A percentile compares a stretch with the other conserved stretches of the same genome.
Evolutionary conservation across 257 asterid genomes (phyloP).

Genomic region (Petrea volubilis): DNA sequence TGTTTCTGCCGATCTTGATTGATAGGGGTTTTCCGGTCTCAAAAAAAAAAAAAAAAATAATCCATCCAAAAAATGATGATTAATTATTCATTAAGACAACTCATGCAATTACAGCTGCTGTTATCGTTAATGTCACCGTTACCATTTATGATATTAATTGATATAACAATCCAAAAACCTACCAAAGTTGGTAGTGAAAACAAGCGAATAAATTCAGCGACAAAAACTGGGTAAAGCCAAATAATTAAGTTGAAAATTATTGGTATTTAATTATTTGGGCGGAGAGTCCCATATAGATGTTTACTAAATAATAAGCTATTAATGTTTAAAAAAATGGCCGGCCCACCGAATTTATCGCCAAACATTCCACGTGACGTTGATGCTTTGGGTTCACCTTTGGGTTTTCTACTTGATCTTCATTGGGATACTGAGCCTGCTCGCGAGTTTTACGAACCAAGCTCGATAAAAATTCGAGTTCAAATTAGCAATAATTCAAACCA

Average conservation of each 20-base stretch:
- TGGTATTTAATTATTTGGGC: not conserved
- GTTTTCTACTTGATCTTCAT: no score
- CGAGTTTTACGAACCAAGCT: no score
- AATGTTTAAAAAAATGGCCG: not conserved
- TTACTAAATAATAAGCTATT: not conserved
- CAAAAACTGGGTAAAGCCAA: no score
- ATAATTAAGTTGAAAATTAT: not conserved
- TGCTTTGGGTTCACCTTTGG: not conserved
- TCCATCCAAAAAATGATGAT: not conserved
- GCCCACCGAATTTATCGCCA: slow-evolving; percentile 1
- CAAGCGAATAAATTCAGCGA: not conserved
- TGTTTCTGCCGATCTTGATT: no score
- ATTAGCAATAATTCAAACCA: no score
- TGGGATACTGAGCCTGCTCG: no score
- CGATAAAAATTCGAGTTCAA: no score
- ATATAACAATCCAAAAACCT: not conserved
- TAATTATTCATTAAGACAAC: no score
- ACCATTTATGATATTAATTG: not conserved
- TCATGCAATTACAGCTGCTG: no score
- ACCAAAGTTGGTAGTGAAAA: not conserved
- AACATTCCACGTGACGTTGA: slow-evolving; percentile 18
- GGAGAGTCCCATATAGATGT: slow-evolving; percentile 9
- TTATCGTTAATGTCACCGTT: no score
- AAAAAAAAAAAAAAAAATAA: no score
- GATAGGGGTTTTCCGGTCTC: no score